Base-by-base conservation (phyloP, 1,139 yeast species). In the Candida sojae region DNA sequence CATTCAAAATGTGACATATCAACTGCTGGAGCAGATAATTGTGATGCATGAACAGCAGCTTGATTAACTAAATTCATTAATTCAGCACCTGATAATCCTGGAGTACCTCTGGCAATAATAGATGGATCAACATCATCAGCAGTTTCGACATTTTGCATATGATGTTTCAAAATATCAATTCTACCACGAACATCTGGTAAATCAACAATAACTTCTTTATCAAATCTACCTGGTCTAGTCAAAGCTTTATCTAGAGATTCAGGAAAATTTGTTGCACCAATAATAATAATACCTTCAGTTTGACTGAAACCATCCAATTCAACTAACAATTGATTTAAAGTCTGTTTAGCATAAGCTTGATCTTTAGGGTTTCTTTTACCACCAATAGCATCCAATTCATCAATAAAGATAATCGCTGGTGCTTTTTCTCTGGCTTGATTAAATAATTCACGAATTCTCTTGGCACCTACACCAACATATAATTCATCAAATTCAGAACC, bases 401-500 rank as follows among this genome's bases (percentile, higher is more conserved):
- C 99, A 60, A 92, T 92, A 66, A 93, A 93, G 42, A 93, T 89
- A 59, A 95, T 95, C 1, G 98, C 97, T 2, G 99, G 99, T 0
- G 97, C 91, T 64, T 91, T 88, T 37, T 92, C 91, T 59, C 97
- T 80, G 6, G 99, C 99, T 57, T 93, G 96, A 9, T 84, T 75
- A 62, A 95, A 95, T 55, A 95, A 78, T 62, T 95, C 99, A 58
- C 99, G 83, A 48, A 95, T 95, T 64, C 99, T 83, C 69, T 92
- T 93, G 49, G 99, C 99, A 64, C 99, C 99, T 36, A 95, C 99
- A 65, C 99, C 99, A 34, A 95, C 99, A 61, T 92, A 95, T 56
- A 95, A 81, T 67, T 95, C 99, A 66, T 95, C 99, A 64, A 95
- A 95, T 67, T 95, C 99, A 2, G 97, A 90, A 44, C 99, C 99